These are phyloP conservation scores for Graphilbum fragrans DNA, from an alignment of 2,329 filamentous ascomycete genomes.

Conservation along the genomic window DNA sequence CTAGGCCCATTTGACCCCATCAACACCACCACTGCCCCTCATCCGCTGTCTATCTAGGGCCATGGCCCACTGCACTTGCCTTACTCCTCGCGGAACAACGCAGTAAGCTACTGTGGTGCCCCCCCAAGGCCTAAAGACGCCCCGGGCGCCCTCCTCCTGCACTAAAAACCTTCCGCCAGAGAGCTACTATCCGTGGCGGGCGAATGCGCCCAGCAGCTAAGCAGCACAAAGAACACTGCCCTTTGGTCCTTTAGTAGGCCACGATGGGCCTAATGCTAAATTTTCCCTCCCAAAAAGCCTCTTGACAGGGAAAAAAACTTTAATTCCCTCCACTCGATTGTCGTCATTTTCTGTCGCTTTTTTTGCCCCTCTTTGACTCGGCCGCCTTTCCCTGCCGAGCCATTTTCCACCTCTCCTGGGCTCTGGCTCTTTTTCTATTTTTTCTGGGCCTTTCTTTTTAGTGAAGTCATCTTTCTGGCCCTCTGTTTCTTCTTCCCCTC, in stretches of 20 bases:
- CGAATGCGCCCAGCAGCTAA: too few species aligned
- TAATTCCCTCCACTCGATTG: constrained; percentile 3
- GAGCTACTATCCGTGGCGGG: too few species aligned
- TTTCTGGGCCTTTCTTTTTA: background rate
- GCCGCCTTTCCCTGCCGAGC: constrained; percentile 9
- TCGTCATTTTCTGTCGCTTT: constrained; percentile 6
- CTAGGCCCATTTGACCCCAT: constrained; percentile 1
- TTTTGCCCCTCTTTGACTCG: constrained; percentile 10
- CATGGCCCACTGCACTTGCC: too few species aligned
- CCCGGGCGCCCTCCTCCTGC: too few species aligned
- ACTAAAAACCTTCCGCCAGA: too few species aligned
- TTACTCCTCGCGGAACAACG: too few species aligned
- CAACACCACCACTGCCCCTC: too few species aligned
- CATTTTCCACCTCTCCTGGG: constrained; percentile 4
- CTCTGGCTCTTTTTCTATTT: constrained; percentile 2
- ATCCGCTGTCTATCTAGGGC: too few species aligned
- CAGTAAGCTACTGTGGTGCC: too few species aligned
- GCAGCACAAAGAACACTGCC: too few species aligned
- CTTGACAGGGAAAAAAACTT: background rate
- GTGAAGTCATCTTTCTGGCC: background rate
- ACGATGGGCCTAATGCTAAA: background rate
- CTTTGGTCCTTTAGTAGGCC: background rate
- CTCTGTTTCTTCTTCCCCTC: background rate
- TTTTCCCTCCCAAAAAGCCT: background rate
- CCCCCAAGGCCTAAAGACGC: too few species aligned